Percentiles rank a stretch among this genome's conserved stretches.
These are phyloP conservation scores for Enterocytospora artemiae DNA, from an alignment of 371 early-diverging fungal genomes.

Conservation along the genomic window DNA sequence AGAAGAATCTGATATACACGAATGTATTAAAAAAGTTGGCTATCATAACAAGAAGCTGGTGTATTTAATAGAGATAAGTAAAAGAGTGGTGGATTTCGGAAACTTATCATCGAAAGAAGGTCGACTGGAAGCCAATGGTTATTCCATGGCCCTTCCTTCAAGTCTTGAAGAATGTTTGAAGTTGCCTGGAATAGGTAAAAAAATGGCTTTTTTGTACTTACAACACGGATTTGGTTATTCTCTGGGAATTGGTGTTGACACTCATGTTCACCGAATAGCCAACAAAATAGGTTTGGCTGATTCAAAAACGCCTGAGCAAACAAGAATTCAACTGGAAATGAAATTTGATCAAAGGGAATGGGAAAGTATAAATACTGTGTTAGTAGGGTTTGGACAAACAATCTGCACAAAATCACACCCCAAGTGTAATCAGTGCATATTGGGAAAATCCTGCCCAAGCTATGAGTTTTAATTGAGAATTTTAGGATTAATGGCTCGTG, in stretches of 20 bases:
- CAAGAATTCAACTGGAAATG: conserved; percentile 65
- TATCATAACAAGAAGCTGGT: conserved; percentile 72
- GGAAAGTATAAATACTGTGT: conserved; percentile 71
- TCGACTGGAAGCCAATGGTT: not conserved
- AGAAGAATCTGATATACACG: conserved; percentile 61
- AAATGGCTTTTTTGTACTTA: conserved; percentile 65
- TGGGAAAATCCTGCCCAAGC: conserved; percentile 52
- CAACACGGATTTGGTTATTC: conserved; percentile 56
- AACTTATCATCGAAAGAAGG: not conserved
- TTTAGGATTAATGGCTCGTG: no score
- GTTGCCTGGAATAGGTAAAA: conserved; percentile 89
- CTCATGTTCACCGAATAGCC: conserved; percentile 83
- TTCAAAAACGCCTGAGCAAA: conserved; percentile 59
- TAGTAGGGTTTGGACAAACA: conserved; percentile 88
- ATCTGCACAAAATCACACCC: conserved; percentile 67
- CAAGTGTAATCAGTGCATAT: conserved; percentile 70
- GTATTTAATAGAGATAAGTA: conserved; percentile 13
- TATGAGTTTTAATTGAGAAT: no score
- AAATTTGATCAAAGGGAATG: conserved; percentile 62
- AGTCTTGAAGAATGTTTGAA: conserved; percentile 19
- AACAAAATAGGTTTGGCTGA: conserved; percentile 75
- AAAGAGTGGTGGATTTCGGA: not conserved
- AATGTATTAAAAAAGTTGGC: conserved; percentile 70
- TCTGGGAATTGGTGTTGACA: conserved; percentile 91
- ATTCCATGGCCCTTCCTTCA: no score